Conservation (phyloP, 2,329 filamentous ascomycete species). For the Coniochaeta sp. region DNA sequence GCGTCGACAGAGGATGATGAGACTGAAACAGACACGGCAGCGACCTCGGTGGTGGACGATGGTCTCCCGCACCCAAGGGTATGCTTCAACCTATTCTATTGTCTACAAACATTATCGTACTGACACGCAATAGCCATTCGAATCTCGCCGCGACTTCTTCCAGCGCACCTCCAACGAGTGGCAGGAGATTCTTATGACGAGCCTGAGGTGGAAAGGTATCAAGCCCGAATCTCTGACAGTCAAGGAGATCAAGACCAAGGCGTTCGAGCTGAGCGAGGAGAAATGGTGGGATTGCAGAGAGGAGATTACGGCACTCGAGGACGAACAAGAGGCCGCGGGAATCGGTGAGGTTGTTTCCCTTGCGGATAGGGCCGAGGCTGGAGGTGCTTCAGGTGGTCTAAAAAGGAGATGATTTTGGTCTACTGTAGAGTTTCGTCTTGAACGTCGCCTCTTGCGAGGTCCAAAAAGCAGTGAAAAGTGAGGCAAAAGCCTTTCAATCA, state of each 20-base stretch:
- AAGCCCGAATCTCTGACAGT: constrained; percentile 62
- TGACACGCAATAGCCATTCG: constrained; percentile 61
- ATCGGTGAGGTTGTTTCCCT: constrained; percentile 92
- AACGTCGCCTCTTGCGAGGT: no score
- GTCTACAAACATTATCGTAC: background rate
- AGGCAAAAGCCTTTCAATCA: no score
- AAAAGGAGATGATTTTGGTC: background rate
- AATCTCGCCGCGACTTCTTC: constrained; percentile 88
- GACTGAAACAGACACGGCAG: constrained; percentile 33
- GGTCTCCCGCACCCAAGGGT: constrained; percentile 63
- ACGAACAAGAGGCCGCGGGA: constrained; percentile 91
- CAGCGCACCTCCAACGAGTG: constrained; percentile 78
- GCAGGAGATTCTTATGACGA: constrained; percentile 80
- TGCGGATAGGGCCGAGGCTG: constrained; percentile 59
- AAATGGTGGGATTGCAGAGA: constrained; percentile 99
- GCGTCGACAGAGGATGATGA: constrained; percentile 34
- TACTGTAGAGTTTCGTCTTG: background rate
- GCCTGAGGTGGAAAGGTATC: constrained; percentile 59
- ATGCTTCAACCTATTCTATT: constrained; percentile 14
- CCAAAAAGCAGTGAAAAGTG: no score
- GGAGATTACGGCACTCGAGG: constrained; percentile 83
- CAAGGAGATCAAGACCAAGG: constrained; percentile 89
- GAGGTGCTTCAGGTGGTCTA: constrained; percentile 27
- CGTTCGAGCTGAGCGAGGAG: constrained; percentile 85
- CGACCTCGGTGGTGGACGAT: constrained; percentile 59